Conservation (phyloP, 441 rosid genomes). For the Manihot esculenta region DNA sequence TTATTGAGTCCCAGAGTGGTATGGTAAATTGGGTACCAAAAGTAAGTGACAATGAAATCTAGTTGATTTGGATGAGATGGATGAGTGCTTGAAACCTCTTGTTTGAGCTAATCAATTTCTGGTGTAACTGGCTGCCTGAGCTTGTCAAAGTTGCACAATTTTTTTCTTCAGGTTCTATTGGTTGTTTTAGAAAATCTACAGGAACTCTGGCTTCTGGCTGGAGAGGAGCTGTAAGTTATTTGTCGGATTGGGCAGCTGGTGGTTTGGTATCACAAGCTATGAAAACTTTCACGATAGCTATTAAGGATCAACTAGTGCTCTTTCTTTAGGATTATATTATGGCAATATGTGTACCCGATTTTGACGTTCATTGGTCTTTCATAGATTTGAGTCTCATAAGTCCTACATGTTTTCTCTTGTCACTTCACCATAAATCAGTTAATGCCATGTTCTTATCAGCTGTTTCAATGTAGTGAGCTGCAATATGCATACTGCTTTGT, state of each 20-base stretch:
- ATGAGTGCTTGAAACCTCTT: neutral
- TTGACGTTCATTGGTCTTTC: neutral
- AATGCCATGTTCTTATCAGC: neutral
- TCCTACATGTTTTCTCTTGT: neutral
- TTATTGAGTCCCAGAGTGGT: neutral
- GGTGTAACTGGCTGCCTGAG: neutral
- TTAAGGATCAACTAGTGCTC: neutral
- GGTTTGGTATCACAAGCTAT: neutral
- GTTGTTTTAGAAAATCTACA: neutral
- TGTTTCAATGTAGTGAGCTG: neutral
- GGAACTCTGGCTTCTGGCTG: neutral
- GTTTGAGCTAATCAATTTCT: conserved; percentile 2
- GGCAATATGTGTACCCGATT: neutral
- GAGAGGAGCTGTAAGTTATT: neutral
- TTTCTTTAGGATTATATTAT: neutral
- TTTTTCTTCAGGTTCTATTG: neutral
- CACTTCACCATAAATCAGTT: neutral
- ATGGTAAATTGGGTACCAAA: neutral
- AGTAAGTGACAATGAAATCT: neutral
- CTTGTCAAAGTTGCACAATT: neutral
- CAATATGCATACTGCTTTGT: neutral
- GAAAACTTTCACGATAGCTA: neutral
- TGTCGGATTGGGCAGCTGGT: neutral
- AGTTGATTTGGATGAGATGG: conserved; percentile 3
- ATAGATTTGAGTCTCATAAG: neutral